phyloP scores from a whole-genome alignment of 208 protist genomes.

The Trypanosoma vivax region DNA sequence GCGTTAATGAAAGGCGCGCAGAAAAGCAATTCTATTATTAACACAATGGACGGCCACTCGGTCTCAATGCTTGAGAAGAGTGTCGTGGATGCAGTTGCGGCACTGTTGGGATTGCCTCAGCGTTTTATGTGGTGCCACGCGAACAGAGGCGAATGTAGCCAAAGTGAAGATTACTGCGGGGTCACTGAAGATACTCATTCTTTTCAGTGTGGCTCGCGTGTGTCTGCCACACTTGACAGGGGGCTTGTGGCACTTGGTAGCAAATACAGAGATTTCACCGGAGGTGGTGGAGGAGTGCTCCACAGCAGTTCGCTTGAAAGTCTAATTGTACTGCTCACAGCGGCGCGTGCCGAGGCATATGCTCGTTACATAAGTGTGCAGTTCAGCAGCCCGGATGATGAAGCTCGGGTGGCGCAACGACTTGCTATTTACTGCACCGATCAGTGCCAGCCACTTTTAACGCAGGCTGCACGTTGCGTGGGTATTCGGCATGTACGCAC shows the following conservation, averaged over 20 bases:
- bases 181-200: too few relatives aligned
- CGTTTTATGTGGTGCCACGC: slow-evolving; percentile 31
- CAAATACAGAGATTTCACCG: neutral
- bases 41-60: neutral
- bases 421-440: slow-evolving; percentile 68
- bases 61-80: slow-evolving; percentile 21
- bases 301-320: slow-evolving; percentile 37
- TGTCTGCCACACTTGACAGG: neutral
- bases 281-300: slow-evolving; percentile 41
- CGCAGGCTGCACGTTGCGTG: slow-evolving; percentile 39
- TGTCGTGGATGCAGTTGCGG: slow-evolving; percentile 23
- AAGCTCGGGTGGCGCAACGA: slow-evolving; percentile 8
- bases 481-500: slow-evolving; percentile 52
- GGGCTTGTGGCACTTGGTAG: neutral
- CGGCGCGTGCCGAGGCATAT: slow-evolving; percentile 41
- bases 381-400: slow-evolving; percentile 19
- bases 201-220: too few relatives aligned
- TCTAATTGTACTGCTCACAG: slow-evolving; percentile 44
- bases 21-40: slow-evolving; percentile 10
- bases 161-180: neutral
- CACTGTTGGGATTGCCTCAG: slow-evolving; percentile 22
- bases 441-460: slow-evolving; percentile 48
- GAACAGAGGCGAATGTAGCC: neutral
- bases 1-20: slow-evolving; percentile 6
- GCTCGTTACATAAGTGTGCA: slow-evolving; percentile 25